phyloP scores from a whole-genome alignment of 257 asterid genomes.

The Nicotiana obtusifolia region DNA sequence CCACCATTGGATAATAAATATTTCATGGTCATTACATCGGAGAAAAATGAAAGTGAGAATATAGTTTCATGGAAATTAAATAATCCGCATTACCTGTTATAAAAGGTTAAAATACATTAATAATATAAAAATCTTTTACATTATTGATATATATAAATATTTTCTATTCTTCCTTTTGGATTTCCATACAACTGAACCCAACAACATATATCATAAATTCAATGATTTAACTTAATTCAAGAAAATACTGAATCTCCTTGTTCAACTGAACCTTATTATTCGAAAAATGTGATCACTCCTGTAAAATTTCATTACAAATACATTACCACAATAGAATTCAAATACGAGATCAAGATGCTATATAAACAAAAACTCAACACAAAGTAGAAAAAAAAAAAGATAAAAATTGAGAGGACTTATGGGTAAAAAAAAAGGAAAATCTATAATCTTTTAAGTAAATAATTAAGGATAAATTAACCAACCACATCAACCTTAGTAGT shows the following conservation, averaged over 20 bases:
- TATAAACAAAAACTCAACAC: not conserved
- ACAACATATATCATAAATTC: not conserved
- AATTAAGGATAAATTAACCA: slow-evolving; percentile 20
- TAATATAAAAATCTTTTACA: no score
- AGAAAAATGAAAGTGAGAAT: no score
- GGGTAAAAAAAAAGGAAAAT: not conserved
- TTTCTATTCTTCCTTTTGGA: not conserved
- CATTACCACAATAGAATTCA: not conserved
- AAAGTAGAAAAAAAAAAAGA: not conserved
- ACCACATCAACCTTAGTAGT: slow-evolving; percentile 72
- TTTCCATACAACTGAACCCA: not conserved
- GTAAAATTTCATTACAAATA: not conserved
- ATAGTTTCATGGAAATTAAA: no score
- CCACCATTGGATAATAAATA: no score
- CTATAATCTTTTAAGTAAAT: not conserved
- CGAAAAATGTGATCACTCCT: not conserved
- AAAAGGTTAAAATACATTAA: no score
- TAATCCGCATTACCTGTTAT: no score
- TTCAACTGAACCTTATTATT: not conserved
- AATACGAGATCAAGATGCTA: not conserved
- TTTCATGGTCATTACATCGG: no score
- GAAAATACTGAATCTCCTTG: not conserved
- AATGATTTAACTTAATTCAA: not conserved
- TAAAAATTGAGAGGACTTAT: not conserved
- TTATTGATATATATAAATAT: no score